Conservation (phyloP, 2,329 filamentous ascomycete species). For the Trichophyton verrucosum region DNA sequence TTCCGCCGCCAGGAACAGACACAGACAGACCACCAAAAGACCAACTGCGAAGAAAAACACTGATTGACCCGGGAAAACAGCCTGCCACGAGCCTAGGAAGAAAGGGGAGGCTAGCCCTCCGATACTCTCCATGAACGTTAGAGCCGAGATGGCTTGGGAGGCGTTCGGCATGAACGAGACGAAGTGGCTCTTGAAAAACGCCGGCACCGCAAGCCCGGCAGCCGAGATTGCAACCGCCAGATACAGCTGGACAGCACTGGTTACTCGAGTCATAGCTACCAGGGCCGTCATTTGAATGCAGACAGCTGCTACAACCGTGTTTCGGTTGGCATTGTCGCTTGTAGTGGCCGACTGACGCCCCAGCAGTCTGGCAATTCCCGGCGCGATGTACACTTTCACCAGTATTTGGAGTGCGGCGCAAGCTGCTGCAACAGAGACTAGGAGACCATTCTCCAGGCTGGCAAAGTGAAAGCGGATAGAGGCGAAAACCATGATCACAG, state of each 20-base stretch:
- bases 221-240: background rate
- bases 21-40: background rate
- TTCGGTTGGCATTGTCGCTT: background rate
- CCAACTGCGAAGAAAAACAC: background rate
- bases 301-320: background rate
- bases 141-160: background rate
- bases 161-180: background rate
- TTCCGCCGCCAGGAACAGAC: background rate
- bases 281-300: background rate
- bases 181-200: background rate
- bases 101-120: background rate
- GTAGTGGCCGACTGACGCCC: background rate
- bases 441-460: background rate
- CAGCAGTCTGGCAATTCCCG: background rate
- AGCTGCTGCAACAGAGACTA: background rate
- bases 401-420: background rate
- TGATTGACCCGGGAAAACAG: background rate
- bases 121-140: background rate
- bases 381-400: background rate
- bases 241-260: background rate
- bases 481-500: background rate
- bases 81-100: background rate
- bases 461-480: background rate
- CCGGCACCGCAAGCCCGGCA: background rate
- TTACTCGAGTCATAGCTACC: background rate